Base-by-base conservation (phyloP, 495 filamentous ascomycete genomes). In the Podospora bellae-mahoneyi region DNA sequence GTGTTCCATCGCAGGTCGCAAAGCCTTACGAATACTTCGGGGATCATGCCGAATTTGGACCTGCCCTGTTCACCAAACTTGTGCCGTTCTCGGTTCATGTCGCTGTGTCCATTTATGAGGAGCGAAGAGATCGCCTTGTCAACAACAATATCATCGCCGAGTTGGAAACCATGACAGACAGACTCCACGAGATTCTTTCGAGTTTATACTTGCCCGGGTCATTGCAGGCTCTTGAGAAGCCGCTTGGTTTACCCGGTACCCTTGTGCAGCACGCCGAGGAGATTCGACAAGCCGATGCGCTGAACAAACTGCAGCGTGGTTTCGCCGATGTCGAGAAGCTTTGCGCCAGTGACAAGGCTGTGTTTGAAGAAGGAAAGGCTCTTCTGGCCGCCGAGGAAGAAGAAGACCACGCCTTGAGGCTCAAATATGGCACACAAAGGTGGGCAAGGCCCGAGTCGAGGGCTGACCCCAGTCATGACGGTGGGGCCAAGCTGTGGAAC, bases 11-110 rank as follows among this genome's bases (percentile, higher is more conserved):
- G 48, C 91, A 97, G 73, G 87, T 98, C 0, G 89, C 90, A 2
- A 88, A 94, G 64, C 91, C 93, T 0, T 85, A 89, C 39, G 88
- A 89, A 5, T 88, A 91, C 77, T 84, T 99, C 0, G 91, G 92
- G 0, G 91, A 94, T 32, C 86, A 91, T 61, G 88, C 87, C 16
- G 87, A 90, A 58, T 88, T 96, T 69, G 94, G 95, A 0, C 90
- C 89, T 53, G 90, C 92, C 2, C 78, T 99, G 23, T 98, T 99
- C 73, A 85, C 91, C 5, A 96, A 94, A 74, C 84, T 99, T 19
- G 95, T 99, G 1, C 95, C 95, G 7, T 98, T 97, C 77, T 92
- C 94, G 2, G 95, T 98, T 4, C 95, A 98, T 73, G 84, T 97
- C 56, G 95, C 95, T 23, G 91, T 95, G 5, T 96, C 92, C 64